Conservation (phyloP, 2,329 filamentous ascomycete genomes). For the Fusarium sambucinum region DNA sequence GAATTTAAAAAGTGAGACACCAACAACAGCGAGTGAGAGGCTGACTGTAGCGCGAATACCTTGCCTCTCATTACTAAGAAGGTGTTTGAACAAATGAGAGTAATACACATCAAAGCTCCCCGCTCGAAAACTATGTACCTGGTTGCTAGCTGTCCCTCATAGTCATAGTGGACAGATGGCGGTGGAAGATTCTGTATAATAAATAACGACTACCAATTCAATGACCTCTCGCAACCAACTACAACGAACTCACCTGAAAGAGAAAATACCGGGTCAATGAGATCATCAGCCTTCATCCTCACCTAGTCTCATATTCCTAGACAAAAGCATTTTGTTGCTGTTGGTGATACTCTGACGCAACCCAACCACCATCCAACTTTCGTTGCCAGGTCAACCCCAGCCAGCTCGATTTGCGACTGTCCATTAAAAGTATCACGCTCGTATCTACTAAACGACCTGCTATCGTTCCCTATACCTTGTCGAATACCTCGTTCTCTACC, state of each 20-base stretch:
- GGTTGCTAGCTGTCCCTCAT: constrained; percentile 5
- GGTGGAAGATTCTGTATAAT: constrained; percentile 32
- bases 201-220: constrained; percentile 16
- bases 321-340: constrained; percentile 39
- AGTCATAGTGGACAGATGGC: constrained; percentile 9
- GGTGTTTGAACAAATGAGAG: constrained; percentile 44
- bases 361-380: constrained; percentile 16
- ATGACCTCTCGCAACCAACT: constrained; percentile 2
- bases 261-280: constrained; percentile 10
- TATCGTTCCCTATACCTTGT: constrained; percentile 11
- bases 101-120: constrained; percentile 46
- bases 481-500: constrained; percentile 15
- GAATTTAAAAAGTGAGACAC: constrained; percentile 35
- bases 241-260: not conserved
- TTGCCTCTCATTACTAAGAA: constrained; percentile 18
- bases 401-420: constrained; percentile 29
- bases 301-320: constrained; percentile 13
- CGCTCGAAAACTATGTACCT: constrained; percentile 24
- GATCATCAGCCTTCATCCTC: constrained; percentile 19
- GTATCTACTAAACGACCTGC: constrained; percentile 17
- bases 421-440: constrained; percentile 34
- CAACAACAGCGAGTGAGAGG: not conserved
- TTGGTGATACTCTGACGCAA: constrained; percentile 42
- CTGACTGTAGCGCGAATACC: not conserved
- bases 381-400: constrained; percentile 49